phyloP scores from a whole-genome alignment of 1,139 yeast genomes.

The Blastobotrys illinoisensis region DNA sequence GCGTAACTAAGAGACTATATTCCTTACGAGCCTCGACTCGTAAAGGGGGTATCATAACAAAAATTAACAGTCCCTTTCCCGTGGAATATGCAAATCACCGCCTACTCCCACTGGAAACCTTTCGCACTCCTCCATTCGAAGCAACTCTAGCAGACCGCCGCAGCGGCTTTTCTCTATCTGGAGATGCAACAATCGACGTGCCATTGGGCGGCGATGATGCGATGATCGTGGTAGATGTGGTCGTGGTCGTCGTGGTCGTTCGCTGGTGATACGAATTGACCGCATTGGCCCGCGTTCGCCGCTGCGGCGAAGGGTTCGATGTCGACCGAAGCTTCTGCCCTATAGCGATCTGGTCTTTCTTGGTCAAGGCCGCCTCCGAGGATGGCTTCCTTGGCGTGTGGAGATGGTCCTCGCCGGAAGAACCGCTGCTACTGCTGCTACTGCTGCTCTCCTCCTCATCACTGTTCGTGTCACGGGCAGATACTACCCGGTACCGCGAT shows the following conservation, averaged over 20 bases:
- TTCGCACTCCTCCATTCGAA: conserved; percentile 18
- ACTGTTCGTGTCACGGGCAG: conserved; percentile 14
- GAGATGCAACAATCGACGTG: conserved; percentile 2
- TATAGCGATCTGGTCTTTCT: conserved; percentile 20
- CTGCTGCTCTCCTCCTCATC: conserved; percentile 17
- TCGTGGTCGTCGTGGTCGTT: conserved; percentile 23
- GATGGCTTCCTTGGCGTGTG: conserved; percentile 1
- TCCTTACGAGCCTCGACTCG: not conserved
- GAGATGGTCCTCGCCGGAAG: conserved; percentile 13
- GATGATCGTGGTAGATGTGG: conserved; percentile 20
- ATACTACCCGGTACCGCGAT: not conserved
- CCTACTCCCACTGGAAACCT: conserved; percentile 11
- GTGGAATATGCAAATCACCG: not conserved
- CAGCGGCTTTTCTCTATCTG: conserved; percentile 10
- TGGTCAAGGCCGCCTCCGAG: conserved; percentile 1
- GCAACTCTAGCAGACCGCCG: conserved; percentile 22
- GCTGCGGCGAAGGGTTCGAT: conserved; percentile 23
- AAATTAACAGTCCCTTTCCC: not conserved
- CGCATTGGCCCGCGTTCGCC: conserved; percentile 13
- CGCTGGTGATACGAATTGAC: conserved; percentile 16
- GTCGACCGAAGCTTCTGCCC: conserved; percentile 22
- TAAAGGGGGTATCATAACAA: not conserved
- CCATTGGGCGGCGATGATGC: conserved; percentile 17
- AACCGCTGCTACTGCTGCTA: not conserved
- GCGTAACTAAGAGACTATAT: not conserved